A percentile compares a stretch with the other conserved stretches of the same genome.
phyloP scores from a whole-genome alignment of 73 alveolate genomes.

The Loxodes magnus region DNA sequence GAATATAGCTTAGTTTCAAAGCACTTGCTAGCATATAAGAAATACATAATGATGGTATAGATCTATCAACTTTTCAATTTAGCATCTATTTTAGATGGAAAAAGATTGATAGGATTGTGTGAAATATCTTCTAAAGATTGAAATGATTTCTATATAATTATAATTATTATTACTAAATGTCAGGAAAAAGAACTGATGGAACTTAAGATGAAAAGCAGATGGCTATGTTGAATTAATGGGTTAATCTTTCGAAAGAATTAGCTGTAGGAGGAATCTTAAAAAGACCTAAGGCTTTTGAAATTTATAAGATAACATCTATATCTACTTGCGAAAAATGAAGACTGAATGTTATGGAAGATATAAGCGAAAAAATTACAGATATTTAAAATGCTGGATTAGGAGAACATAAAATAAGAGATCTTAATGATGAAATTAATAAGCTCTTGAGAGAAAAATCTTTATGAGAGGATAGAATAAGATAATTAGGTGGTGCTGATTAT shows the following conservation, averaged over 20 bases:
- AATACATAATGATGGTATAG: no score
- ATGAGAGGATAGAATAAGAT: slow-evolving; percentile 89
- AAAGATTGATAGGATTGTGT: no score
- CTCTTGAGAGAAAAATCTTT: slow-evolving; percentile 72
- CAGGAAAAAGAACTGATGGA: slow-evolving; percentile 14
- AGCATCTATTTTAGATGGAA: no score
- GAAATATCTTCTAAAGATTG: no score
- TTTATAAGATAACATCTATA: slow-evolving; percentile 10
- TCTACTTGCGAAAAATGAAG: slow-evolving; percentile 15
- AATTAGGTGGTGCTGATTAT: slow-evolving; percentile 95
- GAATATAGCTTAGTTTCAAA: no score
- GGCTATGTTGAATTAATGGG: slow-evolving; percentile 96
- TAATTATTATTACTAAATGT: no score
- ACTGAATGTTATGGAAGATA: slow-evolving; percentile 63
- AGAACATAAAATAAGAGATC: slow-evolving; percentile 86
- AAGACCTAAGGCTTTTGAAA: slow-evolving; percentile 49
- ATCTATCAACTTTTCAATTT: no score
- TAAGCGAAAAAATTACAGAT: slow-evolving; percentile 68
- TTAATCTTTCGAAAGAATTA: slow-evolving; percentile 61
- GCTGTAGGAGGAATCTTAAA: slow-evolving; percentile 52
- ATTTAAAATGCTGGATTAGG: slow-evolving; percentile 95
- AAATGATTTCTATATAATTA: no score
- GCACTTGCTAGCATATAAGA: no score
- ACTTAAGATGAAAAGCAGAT: slow-evolving; percentile 88
- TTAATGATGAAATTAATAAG: slow-evolving; percentile 91